phyloP scores from a whole-genome alignment of 805 yeast genomes.

The Kluyveromyces siamensis region DNA sequence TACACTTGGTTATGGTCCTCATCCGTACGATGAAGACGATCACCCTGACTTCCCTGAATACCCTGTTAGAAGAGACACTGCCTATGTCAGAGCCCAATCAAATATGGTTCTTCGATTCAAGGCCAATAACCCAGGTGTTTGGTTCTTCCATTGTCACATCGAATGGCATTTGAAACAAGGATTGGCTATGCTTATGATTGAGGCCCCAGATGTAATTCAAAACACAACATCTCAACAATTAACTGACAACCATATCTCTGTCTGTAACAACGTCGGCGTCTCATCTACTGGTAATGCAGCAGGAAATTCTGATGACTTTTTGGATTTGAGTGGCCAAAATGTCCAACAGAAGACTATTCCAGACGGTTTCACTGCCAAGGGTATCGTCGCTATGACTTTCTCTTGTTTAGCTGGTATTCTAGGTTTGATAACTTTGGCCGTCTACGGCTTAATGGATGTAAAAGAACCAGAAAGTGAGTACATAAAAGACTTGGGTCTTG shows the following conservation, averaged over 20 bases:
- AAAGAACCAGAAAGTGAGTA: conserved; percentile 58
- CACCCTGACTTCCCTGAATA: conserved; percentile 49
- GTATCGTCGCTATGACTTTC: conserved; percentile 89
- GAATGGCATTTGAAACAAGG: conserved; percentile 99
- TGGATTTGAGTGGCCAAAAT: conserved; percentile 68
- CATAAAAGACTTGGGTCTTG: conserved; percentile 42
- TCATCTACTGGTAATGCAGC: conserved; percentile 79
- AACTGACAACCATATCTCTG: conserved; percentile 48
- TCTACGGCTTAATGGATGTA: conserved; percentile 83
- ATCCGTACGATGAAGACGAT: conserved; percentile 45
- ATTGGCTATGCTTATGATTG: conserved; percentile 68
- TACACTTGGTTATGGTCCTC: conserved; percentile 42
- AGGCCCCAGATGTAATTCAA: conserved; percentile 72
- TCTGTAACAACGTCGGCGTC: conserved; percentile 52
- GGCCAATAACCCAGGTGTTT: conserved; percentile 95
- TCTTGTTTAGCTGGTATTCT: conserved; percentile 77
- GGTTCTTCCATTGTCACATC: conserved; percentile 98
- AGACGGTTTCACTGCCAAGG: conserved; percentile 86
- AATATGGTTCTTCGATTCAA: conserved; percentile 78
- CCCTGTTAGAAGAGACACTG: conserved; percentile 81
- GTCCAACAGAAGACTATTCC: conserved; percentile 64
- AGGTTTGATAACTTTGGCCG: conserved; percentile 67
- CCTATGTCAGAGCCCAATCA: conserved; percentile 74
- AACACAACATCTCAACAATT: conserved; percentile 43
- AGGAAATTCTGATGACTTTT: conserved; percentile 52